These are phyloP conservation scores for Halophytophthora batemanensis DNA, from an alignment of 352 stramenopile genomes.

Conservation along the genomic window DNA sequence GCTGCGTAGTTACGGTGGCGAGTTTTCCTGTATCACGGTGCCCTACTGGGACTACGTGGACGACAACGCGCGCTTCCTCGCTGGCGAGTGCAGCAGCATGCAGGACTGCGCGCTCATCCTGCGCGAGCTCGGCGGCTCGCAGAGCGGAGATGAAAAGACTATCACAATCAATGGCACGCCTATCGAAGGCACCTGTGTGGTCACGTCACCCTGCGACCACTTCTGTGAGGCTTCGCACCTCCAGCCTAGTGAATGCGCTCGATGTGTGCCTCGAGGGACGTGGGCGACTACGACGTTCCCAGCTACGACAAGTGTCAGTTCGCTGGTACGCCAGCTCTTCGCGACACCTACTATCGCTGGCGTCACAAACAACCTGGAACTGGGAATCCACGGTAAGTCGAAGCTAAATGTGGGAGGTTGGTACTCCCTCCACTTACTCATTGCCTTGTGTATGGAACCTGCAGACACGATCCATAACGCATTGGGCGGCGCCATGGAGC, in stretches of 20 bases:
- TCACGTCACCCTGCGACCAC: conserved; percentile 44
- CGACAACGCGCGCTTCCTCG: conserved; percentile 70
- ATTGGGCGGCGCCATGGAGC: conserved; percentile 61
- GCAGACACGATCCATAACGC: conserved; percentile 81
- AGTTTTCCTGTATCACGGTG: conserved; percentile 83
- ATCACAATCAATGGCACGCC: conserved; percentile 71
- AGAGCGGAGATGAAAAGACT: conserved; percentile 23
- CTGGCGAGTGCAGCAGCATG: conserved; percentile 59
- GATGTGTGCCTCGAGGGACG: conserved; percentile 67
- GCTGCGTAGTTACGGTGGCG: conserved; percentile 68
- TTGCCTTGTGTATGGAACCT: conserved; percentile 4
- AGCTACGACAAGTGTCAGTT: conserved; percentile 67
- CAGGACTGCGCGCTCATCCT: conserved; percentile 73
- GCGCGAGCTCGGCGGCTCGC: conserved; percentile 64
- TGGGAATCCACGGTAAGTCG: conserved; percentile 72
- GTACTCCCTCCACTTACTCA: conserved; percentile 6
- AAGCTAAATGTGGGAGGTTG: neutral
- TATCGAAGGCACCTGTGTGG: conserved; percentile 57
- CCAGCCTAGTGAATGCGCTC: conserved; percentile 31
- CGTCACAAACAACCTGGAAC: conserved; percentile 68
- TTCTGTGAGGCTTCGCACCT: conserved; percentile 75
- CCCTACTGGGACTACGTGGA: conserved; percentile 89
- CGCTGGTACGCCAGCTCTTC: conserved; percentile 73
- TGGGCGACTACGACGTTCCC: conserved; percentile 58
- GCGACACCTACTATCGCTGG: conserved; percentile 55